Evolutionary conservation across 768 basidiomycete genomes (phyloP).

Genomic region (Rubroboletus satanas): DNA sequence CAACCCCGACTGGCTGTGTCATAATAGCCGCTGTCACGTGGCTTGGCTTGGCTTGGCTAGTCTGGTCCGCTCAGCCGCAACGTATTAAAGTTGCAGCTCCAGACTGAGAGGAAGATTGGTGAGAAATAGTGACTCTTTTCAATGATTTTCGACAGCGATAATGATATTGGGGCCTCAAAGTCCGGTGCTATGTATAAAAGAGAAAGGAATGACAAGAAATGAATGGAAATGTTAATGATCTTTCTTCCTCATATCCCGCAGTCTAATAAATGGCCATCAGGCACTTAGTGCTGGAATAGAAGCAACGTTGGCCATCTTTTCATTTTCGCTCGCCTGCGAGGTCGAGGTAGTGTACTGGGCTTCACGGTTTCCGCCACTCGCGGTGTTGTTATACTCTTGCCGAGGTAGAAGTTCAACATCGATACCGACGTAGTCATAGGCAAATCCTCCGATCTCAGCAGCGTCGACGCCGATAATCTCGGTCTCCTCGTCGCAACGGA

Average conservation of each 20-base stretch:
- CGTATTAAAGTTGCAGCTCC: no score
- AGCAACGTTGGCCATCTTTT: slow-evolving; percentile 15
- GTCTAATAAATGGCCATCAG: neutral
- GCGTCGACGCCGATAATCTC: slow-evolving; percentile 89
- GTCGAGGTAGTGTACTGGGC: slow-evolving; percentile 28
- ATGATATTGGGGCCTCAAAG: no score
- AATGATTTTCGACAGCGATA: no score
- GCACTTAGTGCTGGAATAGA: neutral
- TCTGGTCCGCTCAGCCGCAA: no score
- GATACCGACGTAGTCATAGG: slow-evolving; percentile 81
- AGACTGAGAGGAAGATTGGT: no score
- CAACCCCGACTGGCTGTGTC: no score
- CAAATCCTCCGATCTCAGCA: slow-evolving; percentile 85
- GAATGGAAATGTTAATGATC: neutral
- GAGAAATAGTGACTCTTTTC: no score
- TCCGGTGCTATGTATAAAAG: no score
- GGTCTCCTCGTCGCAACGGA: slow-evolving; percentile 61
- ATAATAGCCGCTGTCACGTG: no score
- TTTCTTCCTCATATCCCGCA: neutral
- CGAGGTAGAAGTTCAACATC: slow-evolving; percentile 46
- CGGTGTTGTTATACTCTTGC: slow-evolving; percentile 28
- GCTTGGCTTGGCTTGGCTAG: no score
- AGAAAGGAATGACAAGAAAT: no score
- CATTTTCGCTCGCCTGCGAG: slow-evolving; percentile 25
- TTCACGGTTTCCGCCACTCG: slow-evolving; percentile 33